Base-by-base conservation (phyloP, 1,284 basidiomycete genomes). In the Phellinidium pouzarii region DNA sequence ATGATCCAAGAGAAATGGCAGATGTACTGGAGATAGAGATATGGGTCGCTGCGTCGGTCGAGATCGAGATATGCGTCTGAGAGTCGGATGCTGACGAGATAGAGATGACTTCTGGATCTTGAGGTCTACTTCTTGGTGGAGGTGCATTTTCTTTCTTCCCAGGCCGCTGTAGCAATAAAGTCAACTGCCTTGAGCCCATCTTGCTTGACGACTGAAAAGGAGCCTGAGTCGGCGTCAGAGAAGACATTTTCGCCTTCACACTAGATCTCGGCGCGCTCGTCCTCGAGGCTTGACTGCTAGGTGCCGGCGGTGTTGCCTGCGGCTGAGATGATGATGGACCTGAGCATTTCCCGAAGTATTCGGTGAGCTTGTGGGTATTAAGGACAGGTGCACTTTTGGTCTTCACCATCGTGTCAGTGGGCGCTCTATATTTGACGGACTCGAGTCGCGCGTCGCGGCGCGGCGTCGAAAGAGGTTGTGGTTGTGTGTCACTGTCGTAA, bases 81-180 rank as follows among this genome's bases (percentile, higher is more conserved):
- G 48, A 23, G 7, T 47, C 52, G 8, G 42, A 51, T 14, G 54
- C 27, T 11, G 54, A 55, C 7, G 54, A 52, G 4, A 56, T 48
- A 27, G 44, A 52, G 22, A 48, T 52, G n/a, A 52, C 36, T 6
- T 56, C 54, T 7, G 50, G 22, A 25, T 44, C 41, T n/a, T 26
- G 41, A 6, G 17, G 38, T 23, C n/a, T 36, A 6, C 26, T n/a
- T 14, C n/a, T 14, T n/a, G 27, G 17, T 14, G 54, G 50, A 22
- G 54, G 54, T 12, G 50, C 54, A 29, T 56, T 56, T 45, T 56
- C 54, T 36, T 52, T 55, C 29, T 45, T 52, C 29, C 34, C 49
- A 8, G n/a, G 12, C 8, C 54, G 54, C 20, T 36, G 36, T 29
- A 11, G 53, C 9, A 40, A 48, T 34, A 27, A 23, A 6, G 25